Evolutionary conservation across 2,329 filamentous ascomycete species (phyloP), one percentile per base, ranked within the genome.

Genomic region (Pseudogymnoascus sp.): DNA sequence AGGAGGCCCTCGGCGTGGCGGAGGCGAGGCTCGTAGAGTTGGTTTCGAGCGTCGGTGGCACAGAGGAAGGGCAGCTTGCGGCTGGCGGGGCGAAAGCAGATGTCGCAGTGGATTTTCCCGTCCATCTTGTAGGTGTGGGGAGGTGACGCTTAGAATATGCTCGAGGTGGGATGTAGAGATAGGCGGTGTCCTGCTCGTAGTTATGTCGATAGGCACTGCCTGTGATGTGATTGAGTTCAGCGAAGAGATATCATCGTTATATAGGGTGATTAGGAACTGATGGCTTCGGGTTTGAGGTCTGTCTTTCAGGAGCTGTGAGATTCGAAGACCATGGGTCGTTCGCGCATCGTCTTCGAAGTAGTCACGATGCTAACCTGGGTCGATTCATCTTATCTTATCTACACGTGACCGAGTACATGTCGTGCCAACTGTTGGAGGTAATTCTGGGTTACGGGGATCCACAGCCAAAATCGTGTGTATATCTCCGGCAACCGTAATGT

Each of bases 41-140:
- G 77, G 69, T 88, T 91, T 61, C 88, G 83, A 56, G 86, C 87
- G 76, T 91, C 89, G 59, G 88, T 83, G 26, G 83, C 78, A 73
- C 89, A 92, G 69, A 89, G 78, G 69, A 90, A 89, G 11, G 84
- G 84, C 62, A 86, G 70, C 78, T 82, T 82, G 79, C 74, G 84
- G 78, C 70, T 77, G 73, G 70, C 83, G 79, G 74, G 79, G 77
- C 77, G 75, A 66, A 73, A 75, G 74, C 89, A 91, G 73, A 89
- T 83, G 73, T 86, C 82, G 78, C 89, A 91, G 72, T 84, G 84
- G 86, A 90, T 89, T 65, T 67, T 72, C 77, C 75, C 68, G 63
- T 63, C 65, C 38, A 62, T 50, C 0, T 31, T 38, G 63, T 63
- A 37, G 37, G 66, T 66, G 61, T 60, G 60, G 61, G 68, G 63